Evolutionary conservation across 768 basidiomycete species (phyloP), one percentile per base, ranked within the genome.

Genomic region (Naganishia kalamii): DNA sequence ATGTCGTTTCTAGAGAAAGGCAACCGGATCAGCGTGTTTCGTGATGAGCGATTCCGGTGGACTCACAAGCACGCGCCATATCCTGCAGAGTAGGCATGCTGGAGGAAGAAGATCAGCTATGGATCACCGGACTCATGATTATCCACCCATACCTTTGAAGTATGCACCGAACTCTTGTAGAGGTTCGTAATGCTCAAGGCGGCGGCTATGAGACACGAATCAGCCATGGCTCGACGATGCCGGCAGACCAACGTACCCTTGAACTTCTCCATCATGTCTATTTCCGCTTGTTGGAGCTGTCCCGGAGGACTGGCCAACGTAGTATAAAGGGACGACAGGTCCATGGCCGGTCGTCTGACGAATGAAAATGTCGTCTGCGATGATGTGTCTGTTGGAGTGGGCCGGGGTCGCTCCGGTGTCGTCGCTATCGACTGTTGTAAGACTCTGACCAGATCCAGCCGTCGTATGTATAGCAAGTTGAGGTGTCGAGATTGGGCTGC

Each of bases 241-340:
- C 29, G 30, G 10, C 19, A n/a, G 37, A 66, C 64, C 29, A 6
- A n/a, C 43, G 8, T n/a, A 70, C 70, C 68, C 63, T 68, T 66
- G 33, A 71, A 71, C 61, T 69, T 69, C 57, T 71, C 70, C 70
- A 70, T 71, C 47, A 71, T 69, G 23, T 71, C 68, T 50, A 68
- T 67, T 54, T 71, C 70, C 3, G 68, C 70, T n/a, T 63, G 54
- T 8, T 66, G 66, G 10, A 71, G 66, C 52, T 65, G 65, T 2
- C 66, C 68, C 1, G 69, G 65, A 13, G 68, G 52, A 30, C 29
- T 47, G 27, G 62, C 60, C 15, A 71, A 62, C 21, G 70, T 68
- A 21, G 69, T 66, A 37, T 69, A 69, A 32, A 71, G 60, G n/a
- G 69, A 66, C 13, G 69, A 69, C 29, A 71, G 52, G 49, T 71